Base-by-base conservation (phyloP, 1,139 yeast species). In the Geotrichum klebahnii region DNA sequence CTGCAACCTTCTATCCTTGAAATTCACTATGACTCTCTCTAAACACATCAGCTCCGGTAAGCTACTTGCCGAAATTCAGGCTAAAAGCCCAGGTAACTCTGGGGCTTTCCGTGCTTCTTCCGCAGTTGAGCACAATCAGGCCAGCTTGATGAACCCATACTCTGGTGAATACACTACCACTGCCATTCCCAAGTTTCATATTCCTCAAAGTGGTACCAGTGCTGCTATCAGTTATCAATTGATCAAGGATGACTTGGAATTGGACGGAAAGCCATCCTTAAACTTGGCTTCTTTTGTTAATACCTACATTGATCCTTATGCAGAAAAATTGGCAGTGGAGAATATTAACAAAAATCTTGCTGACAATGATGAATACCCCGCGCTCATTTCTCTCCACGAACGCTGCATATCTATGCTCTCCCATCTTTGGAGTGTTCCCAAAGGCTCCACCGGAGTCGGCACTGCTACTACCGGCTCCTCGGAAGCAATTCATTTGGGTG, bases 391-490 rank as follows among this genome's bases (percentile, higher is more conserved):
- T 54, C 66, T 86, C 58, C 95, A 90, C 58, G 77, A 81, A 55
- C 78, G 96, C 59, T 88, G 96, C 69, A 78, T 89, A 53, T 77
- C 89, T 32, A 89, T 89, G 61, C 66, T 89, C 55, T 80, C 89
- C 22, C 78, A 82, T 61, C 68, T 89, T 61, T 89, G 97, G 97
- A 74, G 87, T 63, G 90, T 89, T 10, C 85, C 85, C 48, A 65
- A 62, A 16, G 68, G 67, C 35, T 74, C 74, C 45, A 70, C 70
- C 28, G 83, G 92, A 2, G 74, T 87, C 31, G 97, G 97, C 28
- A 81, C 95, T 17, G 94, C 96, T 37, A 86, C 96, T 50, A 89
- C 96, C 1, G 97, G 97, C 4, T 87, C 96, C 2, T 83, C 94
- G 0, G 97, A 89, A 66, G 97, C 97, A 5, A 82, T 89, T 58